Conservation (phyloP, 2,329 filamentous ascomycete species). For the Beauveria rudraprayagi region DNA sequence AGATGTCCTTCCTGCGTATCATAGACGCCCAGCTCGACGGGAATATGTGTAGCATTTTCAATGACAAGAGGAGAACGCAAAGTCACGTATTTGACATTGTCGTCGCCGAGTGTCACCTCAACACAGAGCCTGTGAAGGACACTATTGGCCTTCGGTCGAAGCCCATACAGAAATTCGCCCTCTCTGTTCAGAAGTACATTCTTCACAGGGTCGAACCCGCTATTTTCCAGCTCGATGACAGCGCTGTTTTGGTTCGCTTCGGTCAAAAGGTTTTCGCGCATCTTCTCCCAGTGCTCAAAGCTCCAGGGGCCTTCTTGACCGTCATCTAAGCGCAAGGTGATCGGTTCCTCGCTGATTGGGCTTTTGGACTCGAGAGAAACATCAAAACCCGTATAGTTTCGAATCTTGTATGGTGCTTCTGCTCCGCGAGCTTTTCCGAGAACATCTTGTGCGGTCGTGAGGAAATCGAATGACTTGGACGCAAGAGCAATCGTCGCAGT, state of each 20-base stretch:
- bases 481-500: conserved; percentile 88
- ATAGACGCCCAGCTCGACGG: conserved; percentile 86
- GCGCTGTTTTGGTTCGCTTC: conserved; percentile 76
- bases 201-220: conserved; percentile 84
- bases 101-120: conserved; percentile 79
- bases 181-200: conserved; percentile 89
- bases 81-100: conserved; percentile 98
- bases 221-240: conserved; percentile 78
- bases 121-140: conserved; percentile 85
- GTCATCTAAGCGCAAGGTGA: conserved; percentile 71
- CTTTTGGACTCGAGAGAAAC: conserved; percentile 75
- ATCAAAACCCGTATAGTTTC: conserved; percentile 93
- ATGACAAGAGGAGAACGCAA: conserved; percentile 85
- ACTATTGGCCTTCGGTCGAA: conserved; percentile 79
- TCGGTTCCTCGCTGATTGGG: conserved; percentile 54
- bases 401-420: conserved; percentile 86
- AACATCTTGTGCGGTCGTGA: conserved; percentile 77
- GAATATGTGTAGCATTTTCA: conserved; percentile 95
- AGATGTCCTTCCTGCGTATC: conserved; percentile 81
- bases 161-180: conserved; percentile 81
- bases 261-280: conserved; percentile 83
- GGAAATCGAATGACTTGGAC: conserved; percentile 86
- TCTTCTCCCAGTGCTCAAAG: conserved; percentile 94
- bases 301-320: conserved; percentile 91
- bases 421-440: conserved; percentile 85